A percentile compares a stretch with the other conserved stretches of the same genome.
These are phyloP conservation scores for Fusarium goolgardi DNA, from an alignment of 2,329 filamentous ascomycete species.

Conservation along the genomic window DNA sequence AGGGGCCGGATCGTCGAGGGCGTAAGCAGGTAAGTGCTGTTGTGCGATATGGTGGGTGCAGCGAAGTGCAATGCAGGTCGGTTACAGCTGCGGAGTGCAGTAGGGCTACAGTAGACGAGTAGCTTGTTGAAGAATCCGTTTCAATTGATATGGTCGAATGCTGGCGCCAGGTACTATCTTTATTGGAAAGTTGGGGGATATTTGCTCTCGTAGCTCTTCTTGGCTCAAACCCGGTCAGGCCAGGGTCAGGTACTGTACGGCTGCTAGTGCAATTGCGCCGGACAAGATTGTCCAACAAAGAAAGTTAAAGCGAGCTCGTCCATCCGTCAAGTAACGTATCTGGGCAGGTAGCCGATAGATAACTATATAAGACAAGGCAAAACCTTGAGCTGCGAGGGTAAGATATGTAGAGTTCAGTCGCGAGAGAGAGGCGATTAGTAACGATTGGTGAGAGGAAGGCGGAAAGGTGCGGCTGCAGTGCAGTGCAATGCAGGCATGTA, in stretches of 20 bases:
- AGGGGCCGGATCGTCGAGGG: slow-evolving; percentile 29
- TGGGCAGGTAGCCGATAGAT: slow-evolving; percentile 14
- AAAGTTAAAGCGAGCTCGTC: slow-evolving; percentile 1
- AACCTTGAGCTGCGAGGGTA: slow-evolving; percentile 15
- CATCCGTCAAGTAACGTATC: slow-evolving; percentile 14
- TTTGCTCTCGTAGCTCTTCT: slow-evolving; percentile 34
- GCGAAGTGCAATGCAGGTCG: slow-evolving; percentile 8
- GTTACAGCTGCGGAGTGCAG: slow-evolving; percentile 9
- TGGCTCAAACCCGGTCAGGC: slow-evolving; percentile 29
- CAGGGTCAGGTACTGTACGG: slow-evolving; percentile 15
- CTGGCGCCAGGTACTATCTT: slow-evolving; percentile 26
- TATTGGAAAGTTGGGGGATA: slow-evolving; percentile 23
- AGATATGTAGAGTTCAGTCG: slow-evolving; percentile 12
- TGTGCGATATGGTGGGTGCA: slow-evolving; percentile 11
- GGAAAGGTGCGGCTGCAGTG: slow-evolving; percentile 30
- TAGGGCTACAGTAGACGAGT: slow-evolving; percentile 21
- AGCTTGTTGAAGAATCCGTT: slow-evolving; percentile 34
- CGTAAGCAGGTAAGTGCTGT: slow-evolving; percentile 12
- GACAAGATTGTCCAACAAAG: slow-evolving; percentile 28
- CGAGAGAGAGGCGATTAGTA: slow-evolving; percentile 35
- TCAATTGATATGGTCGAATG: slow-evolving; percentile 26
- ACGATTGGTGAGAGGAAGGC: slow-evolving; percentile 5
- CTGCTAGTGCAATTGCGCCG: slow-evolving; percentile 38
- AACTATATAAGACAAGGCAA: slow-evolving; percentile 1
- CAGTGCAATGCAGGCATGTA: not conserved